These are phyloP conservation scores for Acer saccharum DNA, from an alignment of 345 rosid genomes.

Conservation along the genomic window DNA sequence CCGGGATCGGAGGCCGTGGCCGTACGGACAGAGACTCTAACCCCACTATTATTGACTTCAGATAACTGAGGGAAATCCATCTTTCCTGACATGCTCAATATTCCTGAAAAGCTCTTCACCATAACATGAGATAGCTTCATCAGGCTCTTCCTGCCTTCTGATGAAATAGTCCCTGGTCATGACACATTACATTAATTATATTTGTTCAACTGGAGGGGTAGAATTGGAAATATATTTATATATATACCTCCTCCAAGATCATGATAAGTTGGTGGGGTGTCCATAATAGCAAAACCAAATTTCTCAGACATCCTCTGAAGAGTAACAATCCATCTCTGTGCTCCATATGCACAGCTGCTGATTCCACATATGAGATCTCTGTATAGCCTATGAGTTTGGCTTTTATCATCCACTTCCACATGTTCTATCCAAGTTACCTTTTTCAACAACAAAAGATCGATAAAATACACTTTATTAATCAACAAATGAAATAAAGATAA, in stretches of 20 bases:
- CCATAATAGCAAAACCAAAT: constrained; percentile 27
- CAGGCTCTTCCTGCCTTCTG: constrained; percentile 44
- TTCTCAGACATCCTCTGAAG: constrained; percentile 73
- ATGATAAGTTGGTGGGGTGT: constrained; percentile 9
- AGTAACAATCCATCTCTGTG: constrained; percentile 56
- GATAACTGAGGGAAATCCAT: constrained; percentile 48
- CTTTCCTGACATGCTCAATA: constrained; percentile 53
- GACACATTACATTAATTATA: too few relatives aligned
- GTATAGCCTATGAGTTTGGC: constrained; percentile 52
- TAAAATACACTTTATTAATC: too few relatives aligned
- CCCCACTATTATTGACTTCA: constrained; percentile 48
- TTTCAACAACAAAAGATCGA: neutral
- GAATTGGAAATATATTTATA: neutral
- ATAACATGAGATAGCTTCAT: constrained; percentile 70
- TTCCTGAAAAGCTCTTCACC: constrained; percentile 54
- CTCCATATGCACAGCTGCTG: constrained; percentile 50
- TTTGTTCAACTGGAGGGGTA: neutral
- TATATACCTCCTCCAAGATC: constrained; percentile 44
- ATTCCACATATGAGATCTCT: constrained; percentile 40
- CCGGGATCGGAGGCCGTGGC: constrained; percentile 41
- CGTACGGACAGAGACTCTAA: constrained; percentile 51
- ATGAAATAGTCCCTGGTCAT: constrained; percentile 23
- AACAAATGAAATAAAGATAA: too few relatives aligned
- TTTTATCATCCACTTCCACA: constrained; percentile 65
- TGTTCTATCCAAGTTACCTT: constrained; percentile 88